Evolutionary conservation across 768 basidiomycete species (phyloP), one percentile per base, ranked within the genome.

Genomic region (Collybiopsis confluens): DNA sequence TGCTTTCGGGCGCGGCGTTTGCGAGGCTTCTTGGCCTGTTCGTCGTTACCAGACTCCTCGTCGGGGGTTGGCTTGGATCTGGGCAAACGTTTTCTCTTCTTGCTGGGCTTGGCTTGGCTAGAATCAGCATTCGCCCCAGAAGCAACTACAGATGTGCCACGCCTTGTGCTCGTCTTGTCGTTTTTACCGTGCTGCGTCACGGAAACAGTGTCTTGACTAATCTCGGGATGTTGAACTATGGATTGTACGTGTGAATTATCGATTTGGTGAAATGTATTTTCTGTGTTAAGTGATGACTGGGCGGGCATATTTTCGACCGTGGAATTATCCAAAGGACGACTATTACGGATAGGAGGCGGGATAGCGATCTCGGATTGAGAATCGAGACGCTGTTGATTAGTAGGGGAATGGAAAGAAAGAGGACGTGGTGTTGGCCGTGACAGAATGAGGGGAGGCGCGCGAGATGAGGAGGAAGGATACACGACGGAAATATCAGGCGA

Each of bases 1-100:
- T 66, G 63, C 60, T 73, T 78, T 43, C 41, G 58, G 62, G 36
- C 62, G 63, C 48, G 60, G 61, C 10, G 27, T 23, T 28, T 47
- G 35, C 55, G 38, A 42, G 41, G 37, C 45, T 49, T 56, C 20
- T 46, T 48, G 28, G 11, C 52, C 13, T 16, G 15, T 9, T 52
- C 13, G 6, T 18, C 30, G 23, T 44, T 52, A 35, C 20, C 44
- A 24, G 44, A 45, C 11, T 53, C 27, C 7, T 53, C 43, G 42
- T 45, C 23, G 7, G 16, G 8, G 11, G 8, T 35, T 9, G 9
- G 7, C 43, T 45, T 53, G 15, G 37, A 21, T 30, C 47, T 56
- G 16, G 11, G 40, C 9, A 44, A 16, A 37, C 56, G 55, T 49
- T 15, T 49, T 42, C 54, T 58, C 51, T 55, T 58, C 52, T 55